Evolutionary conservation across 768 basidiomycete genomes (phyloP).

Genomic region (Lactarius evosmus): DNA sequence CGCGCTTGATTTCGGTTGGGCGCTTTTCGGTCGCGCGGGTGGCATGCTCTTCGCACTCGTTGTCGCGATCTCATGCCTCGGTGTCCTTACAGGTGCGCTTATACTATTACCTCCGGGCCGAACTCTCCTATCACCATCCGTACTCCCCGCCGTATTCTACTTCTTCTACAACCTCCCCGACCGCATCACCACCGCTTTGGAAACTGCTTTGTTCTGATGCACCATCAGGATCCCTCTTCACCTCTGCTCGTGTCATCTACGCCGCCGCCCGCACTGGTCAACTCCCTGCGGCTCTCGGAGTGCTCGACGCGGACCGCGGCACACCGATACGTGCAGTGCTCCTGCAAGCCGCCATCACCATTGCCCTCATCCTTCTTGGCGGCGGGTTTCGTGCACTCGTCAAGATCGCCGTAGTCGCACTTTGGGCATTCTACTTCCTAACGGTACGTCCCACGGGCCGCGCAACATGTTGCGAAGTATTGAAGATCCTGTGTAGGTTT

Average conservation of each 20-base stretch:
- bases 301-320: conserved; percentile 4
- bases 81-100: conserved; percentile 8
- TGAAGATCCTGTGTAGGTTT: conserved; percentile 1
- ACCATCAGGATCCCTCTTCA: conserved; percentile 5
- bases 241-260: conserved; percentile 13
- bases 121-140: background rate
- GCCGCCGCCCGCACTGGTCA: conserved; percentile 8
- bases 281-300: conserved; percentile 4
- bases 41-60: conserved; percentile 13
- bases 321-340: conserved; percentile 11
- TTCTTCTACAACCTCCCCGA: background rate
- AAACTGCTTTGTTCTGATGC: background rate
- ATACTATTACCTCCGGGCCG: background rate
- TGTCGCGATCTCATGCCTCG: conserved; percentile 8
- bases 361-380: conserved; percentile 9
- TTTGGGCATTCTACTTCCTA: conserved; percentile 16
- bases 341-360: conserved; percentile 2
- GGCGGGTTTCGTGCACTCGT: conserved; percentile 12
- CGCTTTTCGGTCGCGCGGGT: conserved; percentile 15
- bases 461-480: background rate
- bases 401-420: conserved; percentile 11
- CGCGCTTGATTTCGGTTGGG: conserved; percentile 17
- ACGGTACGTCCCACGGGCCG: background rate
- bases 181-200: background rate
- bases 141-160: background rate